Conservation (phyloP, 2,329 filamentous ascomycete genomes). For the Penicillium sp. region DNA sequence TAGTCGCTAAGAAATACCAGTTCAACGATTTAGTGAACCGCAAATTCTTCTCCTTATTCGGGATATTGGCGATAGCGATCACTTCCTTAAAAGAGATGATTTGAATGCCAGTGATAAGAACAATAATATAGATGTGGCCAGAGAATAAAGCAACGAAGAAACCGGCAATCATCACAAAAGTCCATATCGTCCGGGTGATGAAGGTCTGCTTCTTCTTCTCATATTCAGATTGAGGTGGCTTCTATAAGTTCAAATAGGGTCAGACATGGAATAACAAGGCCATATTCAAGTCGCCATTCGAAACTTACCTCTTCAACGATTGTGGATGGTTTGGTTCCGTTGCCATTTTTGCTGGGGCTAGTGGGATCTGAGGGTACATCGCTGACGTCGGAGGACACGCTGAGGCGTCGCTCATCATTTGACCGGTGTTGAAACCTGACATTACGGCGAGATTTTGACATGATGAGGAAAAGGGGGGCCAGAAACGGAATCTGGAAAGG, state of each 20-base stretch:
- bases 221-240: slow-evolving; percentile 64
- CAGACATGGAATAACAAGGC: slow-evolving; percentile 1
- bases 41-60: slow-evolving; percentile 83
- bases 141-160: slow-evolving; percentile 94
- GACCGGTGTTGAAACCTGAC: slow-evolving; percentile 59
- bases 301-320: slow-evolving; percentile 37
- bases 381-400: slow-evolving; percentile 55
- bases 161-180: slow-evolving; percentile 89
- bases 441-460: slow-evolving; percentile 57
- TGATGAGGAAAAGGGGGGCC: slow-evolving; percentile 30
- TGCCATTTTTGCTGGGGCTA: slow-evolving; percentile 52
- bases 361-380: slow-evolving; percentile 51
- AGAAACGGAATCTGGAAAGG: slow-evolving; percentile 14
- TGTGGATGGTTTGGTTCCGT: slow-evolving; percentile 32
- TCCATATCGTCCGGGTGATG: slow-evolving; percentile 96
- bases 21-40: slow-evolving; percentile 95
- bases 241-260: slow-evolving; percentile 22
- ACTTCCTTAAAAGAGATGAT: slow-evolving; percentile 99
- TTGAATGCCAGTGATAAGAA: slow-evolving; percentile 87
- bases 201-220: slow-evolving; percentile 99
- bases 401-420: slow-evolving; percentile 52
- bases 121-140: slow-evolving; percentile 96
- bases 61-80: slow-evolving; percentile 94
- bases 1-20: slow-evolving; percentile 98
- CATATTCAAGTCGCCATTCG: not conserved